Conservation (phyloP, 140 eudicot species). For the Senecio squalidus region DNA sequence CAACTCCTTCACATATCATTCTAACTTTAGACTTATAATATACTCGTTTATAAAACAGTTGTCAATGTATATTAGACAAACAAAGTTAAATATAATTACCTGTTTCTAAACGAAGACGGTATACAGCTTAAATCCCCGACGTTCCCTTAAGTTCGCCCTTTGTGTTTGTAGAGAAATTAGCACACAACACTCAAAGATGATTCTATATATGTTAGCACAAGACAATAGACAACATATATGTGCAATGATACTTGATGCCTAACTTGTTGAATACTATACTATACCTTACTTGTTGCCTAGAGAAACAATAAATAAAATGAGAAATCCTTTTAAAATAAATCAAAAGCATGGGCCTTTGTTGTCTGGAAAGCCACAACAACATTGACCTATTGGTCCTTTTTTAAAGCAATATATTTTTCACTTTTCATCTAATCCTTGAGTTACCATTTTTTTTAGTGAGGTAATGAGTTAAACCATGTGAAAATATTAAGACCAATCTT, state of each 20-base stretch:
- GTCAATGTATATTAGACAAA: too few relatives aligned
- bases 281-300: constrained; percentile 42
- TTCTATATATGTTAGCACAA: constrained; percentile 18
- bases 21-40: too few relatives aligned
- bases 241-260: constrained; percentile 30
- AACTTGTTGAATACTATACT: constrained; percentile 33
- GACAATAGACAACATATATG: constrained; percentile 9
- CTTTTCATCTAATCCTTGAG: constrained; percentile 32
- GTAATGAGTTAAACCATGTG: too few relatives aligned
- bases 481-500: too few relatives aligned
- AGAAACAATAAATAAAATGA: constrained; percentile 25
- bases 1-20: not conserved
- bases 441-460: constrained; percentile 10
- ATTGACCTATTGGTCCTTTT: constrained; percentile 40
- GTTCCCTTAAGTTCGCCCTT: too few relatives aligned
- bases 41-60: too few relatives aligned
- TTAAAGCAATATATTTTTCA: constrained; percentile 31
- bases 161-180: constrained; percentile 13
- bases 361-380: constrained; percentile 57
- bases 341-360: constrained; percentile 43
- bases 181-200: constrained; percentile 9
- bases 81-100: not conserved
- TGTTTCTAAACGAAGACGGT: not conserved
- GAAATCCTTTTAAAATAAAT: constrained; percentile 21
- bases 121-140: not conserved